These are phyloP conservation scores for Evansstolkia leycettana DNA, from an alignment of 495 filamentous ascomycete genomes.

Conservation along the genomic window DNA sequence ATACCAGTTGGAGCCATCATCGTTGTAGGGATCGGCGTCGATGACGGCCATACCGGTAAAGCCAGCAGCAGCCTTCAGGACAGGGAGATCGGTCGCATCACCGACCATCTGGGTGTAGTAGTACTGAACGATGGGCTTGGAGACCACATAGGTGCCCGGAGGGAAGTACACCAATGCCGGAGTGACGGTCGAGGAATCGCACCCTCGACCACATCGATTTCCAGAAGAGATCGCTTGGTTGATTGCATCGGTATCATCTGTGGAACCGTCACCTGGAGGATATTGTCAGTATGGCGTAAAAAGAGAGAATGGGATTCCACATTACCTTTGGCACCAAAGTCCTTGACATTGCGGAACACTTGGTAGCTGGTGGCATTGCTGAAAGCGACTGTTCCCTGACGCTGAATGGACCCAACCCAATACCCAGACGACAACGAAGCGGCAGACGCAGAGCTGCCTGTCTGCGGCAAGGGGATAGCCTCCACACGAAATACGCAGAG, in stretches of 20 bases:
- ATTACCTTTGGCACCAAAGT: conserved; percentile 33
- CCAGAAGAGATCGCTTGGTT: conserved; percentile 71
- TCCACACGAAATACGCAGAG: conserved; percentile 25
- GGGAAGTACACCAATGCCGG: conserved; percentile 46
- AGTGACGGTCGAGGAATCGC: conserved; percentile 34
- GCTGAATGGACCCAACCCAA: conserved; percentile 65
- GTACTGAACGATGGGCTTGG: conserved; percentile 43
- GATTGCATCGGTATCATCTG: conserved; percentile 58
- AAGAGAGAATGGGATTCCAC: no score
- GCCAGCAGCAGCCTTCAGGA: conserved; percentile 24
- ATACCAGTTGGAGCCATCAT: conserved; percentile 14
- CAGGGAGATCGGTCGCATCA: conserved; percentile 30
- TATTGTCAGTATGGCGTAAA: not conserved
- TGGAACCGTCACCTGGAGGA: conserved; percentile 31
- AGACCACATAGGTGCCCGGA: conserved; percentile 49
- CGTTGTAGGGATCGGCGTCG: conserved; percentile 33
- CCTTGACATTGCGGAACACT: conserved; percentile 25
- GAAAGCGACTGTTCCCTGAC: conserved; percentile 58
- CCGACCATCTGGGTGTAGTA: conserved; percentile 57
- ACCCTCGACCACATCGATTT: conserved; percentile 35
- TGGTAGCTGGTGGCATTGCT: conserved; percentile 27
- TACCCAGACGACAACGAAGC: conserved; percentile 30
- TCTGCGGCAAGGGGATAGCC: conserved; percentile 26
- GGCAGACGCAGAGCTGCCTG: conserved; percentile 2
- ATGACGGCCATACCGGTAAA: conserved; percentile 37